These are phyloP conservation scores for Euphorbia corollata DNA, from an alignment of 441 rosid genomes.

Conservation along the genomic window DNA sequence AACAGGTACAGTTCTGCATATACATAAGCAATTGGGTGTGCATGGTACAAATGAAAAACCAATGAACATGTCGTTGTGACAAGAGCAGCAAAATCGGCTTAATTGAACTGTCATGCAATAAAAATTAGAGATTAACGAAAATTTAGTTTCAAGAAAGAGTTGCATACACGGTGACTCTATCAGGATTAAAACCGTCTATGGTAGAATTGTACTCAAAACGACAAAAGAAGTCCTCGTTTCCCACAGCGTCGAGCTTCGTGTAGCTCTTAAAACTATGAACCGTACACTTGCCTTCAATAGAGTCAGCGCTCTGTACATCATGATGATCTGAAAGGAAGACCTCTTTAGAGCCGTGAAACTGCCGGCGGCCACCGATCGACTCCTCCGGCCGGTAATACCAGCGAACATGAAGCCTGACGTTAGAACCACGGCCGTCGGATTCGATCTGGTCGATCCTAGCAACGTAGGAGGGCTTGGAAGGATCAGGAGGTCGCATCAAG, in stretches of 20 bases:
- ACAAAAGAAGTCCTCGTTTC: conserved; percentile 90
- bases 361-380: conserved; percentile 86
- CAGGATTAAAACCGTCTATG: conserved; percentile 83
- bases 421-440: conserved; percentile 61
- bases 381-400: conserved; percentile 99
- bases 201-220: conserved; percentile 90
- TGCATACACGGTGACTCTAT: conserved; percentile 88
- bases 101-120: background rate
- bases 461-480: conserved; percentile 80
- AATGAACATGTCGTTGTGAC: too few relatives aligned
- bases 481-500: conserved; percentile 82
- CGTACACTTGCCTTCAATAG: conserved; percentile 85
- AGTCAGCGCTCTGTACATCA: conserved; percentile 81
- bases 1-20: background rate
- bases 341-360: conserved; percentile 92
- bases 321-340: conserved; percentile 82
- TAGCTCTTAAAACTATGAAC: conserved; percentile 84
- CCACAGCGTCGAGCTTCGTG: conserved; percentile 75
- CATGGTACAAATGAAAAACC: background rate
- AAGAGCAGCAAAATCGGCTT: background rate
- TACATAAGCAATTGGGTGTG: background rate
- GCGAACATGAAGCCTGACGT: conserved; percentile 67
- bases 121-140: background rate
- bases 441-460: conserved; percentile 86
- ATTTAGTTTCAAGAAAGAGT: background rate